Conservation (phyloP, 768 basidiomycete genomes). For the Vararia minispora region DNA sequence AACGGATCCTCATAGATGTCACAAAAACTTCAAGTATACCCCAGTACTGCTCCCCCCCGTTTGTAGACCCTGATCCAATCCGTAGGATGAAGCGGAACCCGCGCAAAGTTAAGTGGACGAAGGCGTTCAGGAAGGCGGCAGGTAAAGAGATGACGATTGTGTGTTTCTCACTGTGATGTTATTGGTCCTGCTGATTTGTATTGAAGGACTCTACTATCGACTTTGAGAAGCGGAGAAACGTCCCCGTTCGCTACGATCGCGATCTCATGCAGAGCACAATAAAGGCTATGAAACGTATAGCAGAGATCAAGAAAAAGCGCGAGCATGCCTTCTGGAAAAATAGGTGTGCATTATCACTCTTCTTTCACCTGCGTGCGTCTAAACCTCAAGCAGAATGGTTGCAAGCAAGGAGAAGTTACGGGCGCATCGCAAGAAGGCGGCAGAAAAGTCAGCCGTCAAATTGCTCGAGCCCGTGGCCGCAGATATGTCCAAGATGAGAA, state of each 20-base stretch:
- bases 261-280: conserved; percentile 87
- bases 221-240: conserved; percentile 97
- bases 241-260: conserved; percentile 94
- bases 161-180: conserved; percentile 21
- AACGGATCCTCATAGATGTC: conserved; percentile 48
- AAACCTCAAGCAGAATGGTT: conserved; percentile 54
- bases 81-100: conserved; percentile 98
- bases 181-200: neutral
- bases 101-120: conserved; percentile 98
- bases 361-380: neutral
- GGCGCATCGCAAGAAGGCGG: conserved; percentile 58
- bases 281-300: conserved; percentile 91
- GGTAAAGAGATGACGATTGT: conserved; percentile 99
- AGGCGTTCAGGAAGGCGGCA: conserved; percentile 96
- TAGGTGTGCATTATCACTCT: conserved; percentile 33
- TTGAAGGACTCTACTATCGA: conserved; percentile 92
- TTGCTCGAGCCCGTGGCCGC: conserved; percentile 52
- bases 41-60: no score
- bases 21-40: conserved; percentile 97
- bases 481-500: conserved; percentile 33
- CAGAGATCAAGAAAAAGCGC: conserved; percentile 82
- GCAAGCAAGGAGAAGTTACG: conserved; percentile 69
- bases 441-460: conserved; percentile 43
- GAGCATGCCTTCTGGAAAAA: conserved; percentile 97
- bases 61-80: neutral